phyloP scores from a whole-genome alignment of 176 grass and related monocot species.

The sorghum (Sorghum bicolor) region Sorghum_bicolor_NCBIv3 NC_012874.2:56039501-56040000 shows the following conservation, averaged over 20 bases:
- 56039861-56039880: conserved; percentile 70
- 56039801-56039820: conserved; percentile 87
- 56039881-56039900: conserved; percentile 43
- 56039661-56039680: neutral
- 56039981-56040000: conserved; percentile 42
- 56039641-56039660: neutral
- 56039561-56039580: neutral
- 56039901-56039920: conserved; percentile 1
- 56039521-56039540: conserved; percentile 26
- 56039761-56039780: conserved; percentile 11
- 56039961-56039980: conserved; percentile 66
- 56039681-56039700: neutral
- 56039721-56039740: neutral
- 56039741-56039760: conserved; percentile 4
- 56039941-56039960: conserved; percentile 29
- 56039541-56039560: neutral
- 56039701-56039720: neutral
- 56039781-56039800: conserved; percentile 22
- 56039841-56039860: conserved; percentile 64
- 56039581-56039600: neutral
- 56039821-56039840: conserved; percentile 66
- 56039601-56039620: neutral
- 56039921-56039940: conserved; percentile 7
- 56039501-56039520: conserved; percentile 84
- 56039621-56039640: conserved; percentile 8